These are phyloP conservation scores for Furcasterigmium furcatum DNA, from an alignment of 2,329 filamentous ascomycete species.

Conservation along the genomic window DNA sequence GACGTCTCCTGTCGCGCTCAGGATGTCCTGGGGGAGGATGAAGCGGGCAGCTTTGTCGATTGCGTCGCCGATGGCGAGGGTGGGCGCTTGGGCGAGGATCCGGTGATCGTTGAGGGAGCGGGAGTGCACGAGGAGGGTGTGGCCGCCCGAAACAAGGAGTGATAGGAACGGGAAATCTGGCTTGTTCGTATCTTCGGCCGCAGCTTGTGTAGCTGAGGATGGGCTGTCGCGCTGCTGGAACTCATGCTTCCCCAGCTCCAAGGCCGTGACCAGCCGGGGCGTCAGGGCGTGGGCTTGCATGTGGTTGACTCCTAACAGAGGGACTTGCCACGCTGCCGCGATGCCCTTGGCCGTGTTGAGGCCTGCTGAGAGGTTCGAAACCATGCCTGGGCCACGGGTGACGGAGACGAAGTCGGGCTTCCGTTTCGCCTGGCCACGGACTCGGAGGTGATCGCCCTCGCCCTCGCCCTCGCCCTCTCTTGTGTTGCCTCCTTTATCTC, in stretches of 20 bases:
- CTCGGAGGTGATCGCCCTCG: slow-evolving; percentile 12
- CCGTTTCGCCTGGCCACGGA: slow-evolving; percentile 16
- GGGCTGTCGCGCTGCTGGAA: no score
- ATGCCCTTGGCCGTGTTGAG: slow-evolving; percentile 85
- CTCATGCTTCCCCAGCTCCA: slow-evolving; percentile 37
- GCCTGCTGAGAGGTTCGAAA: slow-evolving; percentile 71
- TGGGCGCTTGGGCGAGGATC: slow-evolving; percentile 69
- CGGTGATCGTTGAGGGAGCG: slow-evolving; percentile 63
- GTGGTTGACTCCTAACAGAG: slow-evolving; percentile 85
- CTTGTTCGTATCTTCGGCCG: slow-evolving; percentile 7
- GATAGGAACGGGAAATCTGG: slow-evolving; percentile 82
- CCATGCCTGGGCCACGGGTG: slow-evolving; percentile 89
- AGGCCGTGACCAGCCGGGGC: slow-evolving; percentile 68
- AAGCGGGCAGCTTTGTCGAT: slow-evolving; percentile 82
- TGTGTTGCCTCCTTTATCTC: neutral
- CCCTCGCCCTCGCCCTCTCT: slow-evolving; percentile 8
- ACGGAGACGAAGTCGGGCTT: slow-evolving; percentile 83
- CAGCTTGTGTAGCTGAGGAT: no score
- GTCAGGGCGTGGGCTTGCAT: slow-evolving; percentile 97
- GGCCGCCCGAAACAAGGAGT: slow-evolving; percentile 86
- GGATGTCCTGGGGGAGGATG: slow-evolving; percentile 61
- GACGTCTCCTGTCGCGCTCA: slow-evolving; percentile 55
- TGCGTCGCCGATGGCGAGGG: slow-evolving; percentile 85
- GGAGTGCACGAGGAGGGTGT: slow-evolving; percentile 83
- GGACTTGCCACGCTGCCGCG: slow-evolving; percentile 76